These are phyloP conservation scores for Nevesoporus exiguus DNA, from an alignment of 768 basidiomycete species.

Conservation along the genomic window DNA sequence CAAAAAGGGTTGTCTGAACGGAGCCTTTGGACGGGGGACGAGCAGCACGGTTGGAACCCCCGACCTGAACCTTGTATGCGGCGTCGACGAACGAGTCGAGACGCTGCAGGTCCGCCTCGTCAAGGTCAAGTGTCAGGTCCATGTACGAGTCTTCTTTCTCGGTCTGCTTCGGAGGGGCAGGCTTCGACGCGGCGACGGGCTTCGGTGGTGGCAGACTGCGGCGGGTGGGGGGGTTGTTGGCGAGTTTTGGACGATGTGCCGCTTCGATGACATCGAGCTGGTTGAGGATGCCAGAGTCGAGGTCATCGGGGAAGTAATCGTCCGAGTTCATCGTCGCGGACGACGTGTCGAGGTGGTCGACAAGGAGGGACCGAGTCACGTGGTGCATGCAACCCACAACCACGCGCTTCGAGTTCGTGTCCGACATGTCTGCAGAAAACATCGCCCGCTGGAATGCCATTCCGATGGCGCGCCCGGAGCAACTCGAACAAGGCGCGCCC, in stretches of 20 bases:
- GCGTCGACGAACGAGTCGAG: slow-evolving; percentile 54
- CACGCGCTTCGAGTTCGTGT: too few relatives aligned
- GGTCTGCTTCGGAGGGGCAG: neutral
- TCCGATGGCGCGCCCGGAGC: slow-evolving; percentile 41
- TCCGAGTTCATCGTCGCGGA: slow-evolving; percentile 64
- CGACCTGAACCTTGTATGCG: slow-evolving; percentile 39
- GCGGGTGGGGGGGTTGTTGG: slow-evolving; percentile 3
- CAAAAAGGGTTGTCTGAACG: slow-evolving; percentile 64
- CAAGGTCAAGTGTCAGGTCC: slow-evolving; percentile 55
- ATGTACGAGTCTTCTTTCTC: slow-evolving; percentile 45
- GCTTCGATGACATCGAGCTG: slow-evolving; percentile 74
- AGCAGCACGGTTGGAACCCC: slow-evolving; percentile 30
- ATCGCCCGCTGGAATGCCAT: slow-evolving; percentile 76
- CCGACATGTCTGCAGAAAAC: slow-evolving; percentile 58
- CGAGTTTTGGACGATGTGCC: slow-evolving; percentile 35
- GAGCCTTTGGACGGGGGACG: slow-evolving; percentile 36
- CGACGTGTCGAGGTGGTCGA: slow-evolving; percentile 1
- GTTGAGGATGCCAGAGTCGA: slow-evolving; percentile 55
- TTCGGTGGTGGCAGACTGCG: slow-evolving; percentile 8
- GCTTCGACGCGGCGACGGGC: neutral
- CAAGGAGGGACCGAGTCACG: slow-evolving; percentile 12
- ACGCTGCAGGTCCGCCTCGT: slow-evolving; percentile 50
- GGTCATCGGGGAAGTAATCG: slow-evolving; percentile 66
- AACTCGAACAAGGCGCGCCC: slow-evolving; percentile 28
- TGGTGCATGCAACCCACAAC: neutral